Conservation (phyloP, 2,329 filamentous ascomycete species). For the Cladophialophora psammophila region DNA sequence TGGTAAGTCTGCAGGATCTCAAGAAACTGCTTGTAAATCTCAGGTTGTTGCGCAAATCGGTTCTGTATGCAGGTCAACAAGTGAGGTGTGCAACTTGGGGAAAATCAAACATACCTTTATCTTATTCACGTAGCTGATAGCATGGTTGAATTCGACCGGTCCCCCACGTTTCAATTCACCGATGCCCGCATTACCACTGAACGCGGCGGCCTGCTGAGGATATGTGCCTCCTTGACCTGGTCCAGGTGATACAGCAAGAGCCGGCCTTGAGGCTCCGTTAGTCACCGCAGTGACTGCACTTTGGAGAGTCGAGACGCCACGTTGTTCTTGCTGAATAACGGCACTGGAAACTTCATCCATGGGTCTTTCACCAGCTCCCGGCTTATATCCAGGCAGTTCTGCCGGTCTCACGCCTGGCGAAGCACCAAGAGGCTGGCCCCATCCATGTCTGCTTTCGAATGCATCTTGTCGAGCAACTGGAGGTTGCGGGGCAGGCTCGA, state of each 20-base stretch:
- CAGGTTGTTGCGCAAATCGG: conserved; percentile 92
- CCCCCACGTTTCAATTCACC: conserved; percentile 79
- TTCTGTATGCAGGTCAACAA: conserved; percentile 65
- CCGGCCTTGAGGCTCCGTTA: conserved; percentile 57
- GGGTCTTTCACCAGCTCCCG: conserved; percentile 25
- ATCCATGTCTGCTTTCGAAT: conserved; percentile 38
- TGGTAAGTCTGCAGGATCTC: conserved; percentile 99
- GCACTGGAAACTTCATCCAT: conserved; percentile 31
- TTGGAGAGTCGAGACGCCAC: conserved; percentile 60
- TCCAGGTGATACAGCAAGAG: conserved; percentile 55
- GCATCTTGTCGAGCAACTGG: conserved; percentile 31
- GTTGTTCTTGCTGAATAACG: conserved; percentile 39
- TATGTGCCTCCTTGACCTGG: conserved; percentile 46
- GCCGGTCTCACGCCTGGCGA: conserved; percentile 42
- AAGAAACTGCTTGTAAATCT: conserved; percentile 99
- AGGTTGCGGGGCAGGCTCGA: conserved; percentile 35
- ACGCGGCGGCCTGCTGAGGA: conserved; percentile 58
- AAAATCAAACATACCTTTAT: conserved; percentile 76
- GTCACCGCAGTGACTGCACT: conserved; percentile 69
- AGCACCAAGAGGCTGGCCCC: conserved; percentile 41
- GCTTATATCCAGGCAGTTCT: conserved; percentile 37
- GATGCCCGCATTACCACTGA: conserved; percentile 48
- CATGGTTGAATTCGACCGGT: conserved; percentile 98
- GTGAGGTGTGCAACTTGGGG: not conserved
- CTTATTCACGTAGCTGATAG: conserved; percentile 99